Base-by-base conservation (phyloP, 495 filamentous ascomycete genomes). In the Mycothermus thermophilus region DNA sequence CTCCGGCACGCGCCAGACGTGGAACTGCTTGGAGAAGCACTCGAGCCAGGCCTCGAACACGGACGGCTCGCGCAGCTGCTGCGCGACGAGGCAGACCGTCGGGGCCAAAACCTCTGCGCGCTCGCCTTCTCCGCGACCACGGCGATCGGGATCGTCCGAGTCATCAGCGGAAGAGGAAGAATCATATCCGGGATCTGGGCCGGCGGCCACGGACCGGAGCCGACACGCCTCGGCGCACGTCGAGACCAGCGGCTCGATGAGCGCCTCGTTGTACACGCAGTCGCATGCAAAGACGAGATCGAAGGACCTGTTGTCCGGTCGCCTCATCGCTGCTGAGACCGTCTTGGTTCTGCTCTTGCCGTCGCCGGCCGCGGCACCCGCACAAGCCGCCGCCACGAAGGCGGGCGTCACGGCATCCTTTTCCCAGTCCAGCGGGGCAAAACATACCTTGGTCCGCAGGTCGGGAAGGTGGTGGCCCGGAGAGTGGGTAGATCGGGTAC, bases 231-330 rank as follows among this genome's bases (percentile, higher is more conserved):
- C 80, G n/a, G 67, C 72, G 57, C 86, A 95, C 0, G 84, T 80
- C 32, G 75, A 64, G n/a, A 93, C 80, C 13, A 95, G 72, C 1
- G 85, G 83, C 22, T 72, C 61, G 11, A 95, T 74, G 3, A 97
- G 69, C 4, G 77, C 67, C 43, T 93, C 83, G 52, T 88, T 86
- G 60, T 90, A 93, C 52, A 94, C 78, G 47, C 83, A 92, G 50
- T 92, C 84, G 55, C 83, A 92, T 4, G 86, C 83, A 13, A 87
- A 53, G 3, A 93, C 64, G 2, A 69, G 59, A 40, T 84, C 78
- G 37, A 79, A 69, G 41, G 54, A 57, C 17, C 40, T 39, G 6
- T 37, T 38, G 0, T 41, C 34, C 2, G 30, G 26, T n/a, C n/a
- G n/a, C n/a, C n/a, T n/a, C n/a, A n/a, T n/a, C n/a, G n/a, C n/a